Percentiles rank a stretch among this genome's conserved stretches.
Conservation (phyloP, 768 basidiomycete species). For the Kwoniella dendrophila region DNA sequence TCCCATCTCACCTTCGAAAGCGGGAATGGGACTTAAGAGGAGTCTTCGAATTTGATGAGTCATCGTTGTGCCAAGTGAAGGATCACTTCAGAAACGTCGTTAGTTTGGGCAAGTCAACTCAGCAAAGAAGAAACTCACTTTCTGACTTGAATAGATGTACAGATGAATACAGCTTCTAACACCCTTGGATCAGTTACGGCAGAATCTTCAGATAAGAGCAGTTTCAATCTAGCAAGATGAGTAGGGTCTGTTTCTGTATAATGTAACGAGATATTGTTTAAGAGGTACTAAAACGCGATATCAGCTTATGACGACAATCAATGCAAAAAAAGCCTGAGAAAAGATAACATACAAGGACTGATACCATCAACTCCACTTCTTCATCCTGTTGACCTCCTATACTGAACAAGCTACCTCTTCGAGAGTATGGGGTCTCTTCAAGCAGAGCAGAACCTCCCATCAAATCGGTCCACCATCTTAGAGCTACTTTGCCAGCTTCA, state of each 20-base stretch:
- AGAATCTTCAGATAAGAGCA: constrained; percentile 77
- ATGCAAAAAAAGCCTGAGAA: background rate
- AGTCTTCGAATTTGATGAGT: constrained; percentile 80
- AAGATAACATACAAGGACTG: constrained; percentile 49
- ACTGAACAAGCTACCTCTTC: constrained; percentile 33
- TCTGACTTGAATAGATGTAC: constrained; percentile 78
- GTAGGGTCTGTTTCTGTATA: constrained; percentile 27
- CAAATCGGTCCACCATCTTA: constrained; percentile 45
- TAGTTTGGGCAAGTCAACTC: background rate
- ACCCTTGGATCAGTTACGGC: constrained; percentile 80
- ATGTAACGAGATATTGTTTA: constrained; percentile 45
- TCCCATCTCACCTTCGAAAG: constrained; percentile 80
- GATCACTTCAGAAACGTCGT: constrained; percentile 65
- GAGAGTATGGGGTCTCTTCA: constrained; percentile 9
- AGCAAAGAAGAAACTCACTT: constrained; percentile 61
- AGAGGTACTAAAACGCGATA: constrained; percentile 24
- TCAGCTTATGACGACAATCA: constrained; percentile 1
- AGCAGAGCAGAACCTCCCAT: constrained; percentile 17
- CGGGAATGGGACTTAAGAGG: constrained; percentile 80
- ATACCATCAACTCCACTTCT: constrained; percentile 43
- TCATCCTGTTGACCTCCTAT: constrained; percentile 37
- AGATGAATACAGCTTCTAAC: constrained; percentile 85
- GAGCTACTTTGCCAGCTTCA: constrained; percentile 22
- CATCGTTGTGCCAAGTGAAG: constrained; percentile 73
- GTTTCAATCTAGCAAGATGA: constrained; percentile 64